Base-by-base conservation (phyloP, 768 basidiomycete genomes). In the Pleurotus salmoneostramineus region DNA sequence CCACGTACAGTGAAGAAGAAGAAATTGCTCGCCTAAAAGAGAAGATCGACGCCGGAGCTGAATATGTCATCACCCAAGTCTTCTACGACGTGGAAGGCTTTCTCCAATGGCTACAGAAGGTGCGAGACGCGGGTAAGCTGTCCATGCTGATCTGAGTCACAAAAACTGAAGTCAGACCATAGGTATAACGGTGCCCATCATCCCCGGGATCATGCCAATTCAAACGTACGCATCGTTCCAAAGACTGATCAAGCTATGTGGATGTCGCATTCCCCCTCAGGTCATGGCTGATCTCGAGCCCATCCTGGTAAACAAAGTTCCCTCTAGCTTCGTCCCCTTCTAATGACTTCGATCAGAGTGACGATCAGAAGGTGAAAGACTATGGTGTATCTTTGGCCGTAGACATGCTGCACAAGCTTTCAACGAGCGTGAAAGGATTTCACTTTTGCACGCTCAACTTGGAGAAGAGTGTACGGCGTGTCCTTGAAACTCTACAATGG, bases 401-500 rank as follows among this genome's bases (percentile, higher is more conserved):
- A 8, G 76, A 84, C 31, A 96, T 92, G 81, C 88, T 98, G 63
- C 71, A 68, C 60, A 81, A 73, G 47, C 74, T 89, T 33, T 84
- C 79, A 17, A 78, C 82, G 59, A 84, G 84, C 11, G 75, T 93
- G 37, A 72, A 77, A 6, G 95, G 94, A 0, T 82, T 98, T 46
- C 95, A 98, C 70, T 88, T 99, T 65, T 98, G 94, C 69, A 99
- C 97, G 0, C 80, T 99, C 59, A 99, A 99, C 71, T 83, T 99
- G 7, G 97, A 99, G 69, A 96, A 93, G 77, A 96, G 94, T 64
- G 89, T 98, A 2, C 87, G 89, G 56, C 83, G 86, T 11, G 85
- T 98, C 6, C 74, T 98, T 50, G 93, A 96, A 65, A 77, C 71
- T 27, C 80, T 99, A 17, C 76, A 80, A 44, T 96, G 95, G 93